phyloP scores from a whole-genome alignment of 2,329 filamentous ascomycete species.

The Claviceps sp. region DNA sequence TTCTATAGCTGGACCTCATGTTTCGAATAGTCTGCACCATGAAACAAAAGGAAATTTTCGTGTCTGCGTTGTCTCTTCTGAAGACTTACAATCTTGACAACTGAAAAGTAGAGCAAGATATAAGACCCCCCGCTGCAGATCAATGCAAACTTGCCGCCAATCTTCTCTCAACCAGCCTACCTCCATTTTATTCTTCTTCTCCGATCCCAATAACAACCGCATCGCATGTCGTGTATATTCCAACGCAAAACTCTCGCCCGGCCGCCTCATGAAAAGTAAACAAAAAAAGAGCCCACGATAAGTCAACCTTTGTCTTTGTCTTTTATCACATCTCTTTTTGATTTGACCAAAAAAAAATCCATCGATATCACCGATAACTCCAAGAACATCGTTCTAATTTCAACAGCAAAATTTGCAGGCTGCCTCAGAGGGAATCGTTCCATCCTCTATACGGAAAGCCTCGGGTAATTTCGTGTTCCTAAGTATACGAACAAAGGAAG shows the following conservation, averaged over 20 bases:
- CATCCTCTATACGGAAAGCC: neutral
- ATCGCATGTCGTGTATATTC: neutral
- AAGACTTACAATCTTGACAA: neutral
- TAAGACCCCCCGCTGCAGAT: neutral
- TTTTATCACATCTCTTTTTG: neutral
- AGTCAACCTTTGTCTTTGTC: neutral
- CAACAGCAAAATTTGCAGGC: neutral
- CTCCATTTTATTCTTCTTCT: neutral
- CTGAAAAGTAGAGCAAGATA: neutral
- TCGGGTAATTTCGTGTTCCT: neutral
- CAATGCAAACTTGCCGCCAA: conserved; percentile 1
- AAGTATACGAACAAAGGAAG: neutral
- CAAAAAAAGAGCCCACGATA: neutral
- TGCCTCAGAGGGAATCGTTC: neutral
- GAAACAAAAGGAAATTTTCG: neutral
- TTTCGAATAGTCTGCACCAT: too few relatives aligned
- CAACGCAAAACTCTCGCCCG: neutral
- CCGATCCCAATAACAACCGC: neutral
- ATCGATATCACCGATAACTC: neutral
- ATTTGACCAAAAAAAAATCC: too few relatives aligned
- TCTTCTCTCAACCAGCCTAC: neutral
- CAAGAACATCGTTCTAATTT: neutral
- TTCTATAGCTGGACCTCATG: too few relatives aligned
- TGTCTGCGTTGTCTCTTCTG: neutral
- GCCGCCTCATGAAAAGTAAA: neutral